Conservation (phyloP, 331 rosid species). For the Telfairia occidentalis region DNA sequence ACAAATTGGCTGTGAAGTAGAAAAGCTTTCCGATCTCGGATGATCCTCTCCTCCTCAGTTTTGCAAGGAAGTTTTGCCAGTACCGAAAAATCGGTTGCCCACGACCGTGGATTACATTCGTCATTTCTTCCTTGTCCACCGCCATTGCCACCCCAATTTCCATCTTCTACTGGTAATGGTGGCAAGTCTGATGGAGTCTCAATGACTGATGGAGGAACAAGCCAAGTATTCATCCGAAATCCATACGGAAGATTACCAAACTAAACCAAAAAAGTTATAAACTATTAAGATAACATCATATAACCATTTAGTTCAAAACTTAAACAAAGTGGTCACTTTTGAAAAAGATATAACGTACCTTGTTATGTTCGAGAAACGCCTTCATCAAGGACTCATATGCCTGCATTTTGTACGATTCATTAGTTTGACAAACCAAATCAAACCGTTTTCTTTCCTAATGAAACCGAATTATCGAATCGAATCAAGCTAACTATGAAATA, state of each 20-base stretch:
- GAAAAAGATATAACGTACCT: slow-evolving; percentile 32
- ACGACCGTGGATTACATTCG: slow-evolving; percentile 41
- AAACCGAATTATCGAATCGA: background rate
- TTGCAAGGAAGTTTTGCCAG: slow-evolving; percentile 75
- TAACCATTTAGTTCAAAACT: background rate
- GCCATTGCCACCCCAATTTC: slow-evolving; percentile 85
- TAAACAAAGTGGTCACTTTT: background rate
- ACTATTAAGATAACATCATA: background rate
- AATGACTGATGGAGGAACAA: slow-evolving; percentile 66
- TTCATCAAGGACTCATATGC: slow-evolving; percentile 73
- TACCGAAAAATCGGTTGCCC: slow-evolving; percentile 68
- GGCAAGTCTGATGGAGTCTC: slow-evolving; percentile 60
- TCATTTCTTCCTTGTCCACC: slow-evolving; percentile 77
- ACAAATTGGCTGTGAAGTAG: slow-evolving; percentile 73
- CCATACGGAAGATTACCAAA: slow-evolving; percentile 97
- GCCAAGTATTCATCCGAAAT: slow-evolving; percentile 91
- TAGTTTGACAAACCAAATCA: background rate
- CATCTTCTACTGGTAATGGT: slow-evolving; percentile 69
- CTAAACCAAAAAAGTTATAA: slow-evolving; percentile 24
- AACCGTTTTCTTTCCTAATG: background rate
- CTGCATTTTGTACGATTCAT: slow-evolving; percentile 27
- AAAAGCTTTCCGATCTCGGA: slow-evolving; percentile 90
- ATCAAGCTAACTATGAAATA: background rate
- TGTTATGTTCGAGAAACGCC: slow-evolving; percentile 77
- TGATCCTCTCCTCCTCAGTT: slow-evolving; percentile 87